Percentiles rank a stretch among this genome's conserved stretches.
Conservation (phyloP, 2,329 filamentous ascomycete genomes). For the Pseudocercospora eumusae region DNA sequence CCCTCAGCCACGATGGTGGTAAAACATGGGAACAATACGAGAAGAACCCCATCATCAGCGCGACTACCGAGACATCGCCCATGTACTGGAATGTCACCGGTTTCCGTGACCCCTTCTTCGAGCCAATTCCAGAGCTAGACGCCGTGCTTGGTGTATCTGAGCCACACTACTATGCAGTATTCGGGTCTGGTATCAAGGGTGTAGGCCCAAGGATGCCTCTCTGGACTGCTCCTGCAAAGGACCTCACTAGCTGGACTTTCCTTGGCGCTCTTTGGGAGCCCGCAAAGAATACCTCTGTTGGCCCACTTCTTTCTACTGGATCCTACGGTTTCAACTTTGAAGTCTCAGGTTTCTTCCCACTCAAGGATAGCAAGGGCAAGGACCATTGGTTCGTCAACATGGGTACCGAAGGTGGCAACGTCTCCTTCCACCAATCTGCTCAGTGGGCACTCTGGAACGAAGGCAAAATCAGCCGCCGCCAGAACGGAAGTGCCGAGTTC, state of each 20-base stretch:
- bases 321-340: slow-evolving; percentile 53
- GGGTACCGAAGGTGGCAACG: slow-evolving; percentile 48
- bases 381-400: slow-evolving; percentile 49
- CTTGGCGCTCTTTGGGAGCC: slow-evolving; percentile 51
- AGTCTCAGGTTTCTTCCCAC: slow-evolving; percentile 51
- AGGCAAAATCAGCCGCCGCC: slow-evolving; percentile 45
- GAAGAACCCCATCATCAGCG: slow-evolving; percentile 50
- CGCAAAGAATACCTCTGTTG: slow-evolving; percentile 45
- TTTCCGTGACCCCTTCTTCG: slow-evolving; percentile 44
- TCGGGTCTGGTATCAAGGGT: slow-evolving; percentile 51
- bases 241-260: slow-evolving; percentile 52
- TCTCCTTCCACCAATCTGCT: slow-evolving; percentile 43
- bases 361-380: slow-evolving; percentile 47
- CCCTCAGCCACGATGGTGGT: slow-evolving; percentile 50
- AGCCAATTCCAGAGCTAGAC: slow-evolving; percentile 46
- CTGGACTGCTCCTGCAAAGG: slow-evolving; percentile 48
- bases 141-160: slow-evolving; percentile 44
- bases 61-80: slow-evolving; percentile 40
- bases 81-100: slow-evolving; percentile 50
- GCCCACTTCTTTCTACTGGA: slow-evolving; percentile 47
- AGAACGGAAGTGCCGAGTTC: slow-evolving; percentile 50
- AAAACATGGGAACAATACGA: slow-evolving; percentile 51
- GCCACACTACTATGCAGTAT: slow-evolving; percentile 50
- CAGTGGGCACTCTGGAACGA: slow-evolving; percentile 53
- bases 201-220: slow-evolving; percentile 51